Conservation (phyloP, 1,139 yeast species). For the Zhuliangozyma blackwelliae region DNA sequence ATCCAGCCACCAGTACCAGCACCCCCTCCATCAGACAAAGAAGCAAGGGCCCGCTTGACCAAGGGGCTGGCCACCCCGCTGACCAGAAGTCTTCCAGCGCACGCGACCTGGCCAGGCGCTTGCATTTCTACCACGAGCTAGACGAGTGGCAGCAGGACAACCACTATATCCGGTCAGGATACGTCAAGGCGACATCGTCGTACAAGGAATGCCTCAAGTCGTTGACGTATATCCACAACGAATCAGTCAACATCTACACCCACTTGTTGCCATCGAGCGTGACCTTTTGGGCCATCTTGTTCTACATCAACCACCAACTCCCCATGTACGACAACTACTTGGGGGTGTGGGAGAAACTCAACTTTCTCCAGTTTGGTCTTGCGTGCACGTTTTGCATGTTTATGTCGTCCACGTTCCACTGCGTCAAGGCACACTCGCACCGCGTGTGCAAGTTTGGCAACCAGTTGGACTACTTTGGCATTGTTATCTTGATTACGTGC, state of each 20-base stretch:
- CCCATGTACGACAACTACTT: constrained; percentile 38
- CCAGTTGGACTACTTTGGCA: constrained; percentile 83
- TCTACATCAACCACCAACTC: constrained; percentile 23
- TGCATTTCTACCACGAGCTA: constrained; percentile 37
- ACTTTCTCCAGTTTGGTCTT: constrained; percentile 35
- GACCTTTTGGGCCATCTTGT: constrained; percentile 23
- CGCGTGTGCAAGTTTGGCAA: constrained; percentile 62
- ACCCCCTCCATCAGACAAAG: no score
- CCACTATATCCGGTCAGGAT: constrained; percentile 69
- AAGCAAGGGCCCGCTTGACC: no score
- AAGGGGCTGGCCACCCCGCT: no score
- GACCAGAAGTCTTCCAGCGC: no score
- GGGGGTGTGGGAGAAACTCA: constrained; percentile 39
- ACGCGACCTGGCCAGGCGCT: constrained; percentile 7
- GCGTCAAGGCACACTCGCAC: constrained; percentile 71
- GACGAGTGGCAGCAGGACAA: constrained; percentile 89
- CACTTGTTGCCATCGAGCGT: constrained; percentile 68
- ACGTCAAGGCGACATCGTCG: constrained; percentile 67
- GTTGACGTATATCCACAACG: constrained; percentile 73
- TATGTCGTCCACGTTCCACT: constrained; percentile 74
- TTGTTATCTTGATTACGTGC: constrained; percentile 68
- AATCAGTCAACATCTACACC: constrained; percentile 75
- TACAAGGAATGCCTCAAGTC: constrained; percentile 49
- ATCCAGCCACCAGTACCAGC: no score
- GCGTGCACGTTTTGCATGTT: constrained; percentile 56